These are phyloP conservation scores for Phalaenopsis aphrodite DNA, from an alignment of 106 monocot species.

Conservation along the genomic window DNA sequence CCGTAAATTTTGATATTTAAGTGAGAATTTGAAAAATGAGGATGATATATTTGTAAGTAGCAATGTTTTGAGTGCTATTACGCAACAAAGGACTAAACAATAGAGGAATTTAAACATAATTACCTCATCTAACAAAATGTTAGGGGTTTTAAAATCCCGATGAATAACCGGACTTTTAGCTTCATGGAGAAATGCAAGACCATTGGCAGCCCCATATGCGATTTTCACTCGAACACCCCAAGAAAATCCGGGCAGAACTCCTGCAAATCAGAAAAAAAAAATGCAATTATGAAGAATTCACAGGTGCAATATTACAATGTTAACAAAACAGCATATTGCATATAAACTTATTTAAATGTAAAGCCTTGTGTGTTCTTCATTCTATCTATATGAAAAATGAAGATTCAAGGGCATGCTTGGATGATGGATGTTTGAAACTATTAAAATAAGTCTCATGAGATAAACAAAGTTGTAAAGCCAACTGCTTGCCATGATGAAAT, in stretches of 20 bases:
- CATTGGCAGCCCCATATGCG: slow-evolving; percentile 58
- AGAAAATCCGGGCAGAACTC: slow-evolving; percentile 37
- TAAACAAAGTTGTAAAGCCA: neutral
- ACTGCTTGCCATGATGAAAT: neutral
- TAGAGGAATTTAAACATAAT: neutral
- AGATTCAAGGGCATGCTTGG: neutral
- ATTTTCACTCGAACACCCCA: slow-evolving; percentile 58
- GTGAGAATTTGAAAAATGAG: too few species aligned
- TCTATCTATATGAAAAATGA: neutral
- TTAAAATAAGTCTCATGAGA: neutral
- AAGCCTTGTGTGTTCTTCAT: too few species aligned
- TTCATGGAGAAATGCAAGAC: slow-evolving; percentile 69
- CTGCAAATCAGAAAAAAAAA: slow-evolving; percentile 13
- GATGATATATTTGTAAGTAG: too few species aligned
- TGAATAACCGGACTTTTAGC: slow-evolving; percentile 59
- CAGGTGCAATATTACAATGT: neutral
- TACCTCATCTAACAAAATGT: slow-evolving; percentile 57
- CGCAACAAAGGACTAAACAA: neutral
- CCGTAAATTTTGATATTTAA: too few species aligned
- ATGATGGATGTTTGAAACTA: neutral
- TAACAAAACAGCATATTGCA: too few species aligned
- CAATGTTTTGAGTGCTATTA: too few species aligned
- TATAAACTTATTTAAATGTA: too few species aligned
- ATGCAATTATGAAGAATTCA: neutral
- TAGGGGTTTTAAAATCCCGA: slow-evolving; percentile 67